Base-by-base conservation (phyloP, 495 filamentous ascomycete genomes). In the Penicillium riverlandense region DNA sequence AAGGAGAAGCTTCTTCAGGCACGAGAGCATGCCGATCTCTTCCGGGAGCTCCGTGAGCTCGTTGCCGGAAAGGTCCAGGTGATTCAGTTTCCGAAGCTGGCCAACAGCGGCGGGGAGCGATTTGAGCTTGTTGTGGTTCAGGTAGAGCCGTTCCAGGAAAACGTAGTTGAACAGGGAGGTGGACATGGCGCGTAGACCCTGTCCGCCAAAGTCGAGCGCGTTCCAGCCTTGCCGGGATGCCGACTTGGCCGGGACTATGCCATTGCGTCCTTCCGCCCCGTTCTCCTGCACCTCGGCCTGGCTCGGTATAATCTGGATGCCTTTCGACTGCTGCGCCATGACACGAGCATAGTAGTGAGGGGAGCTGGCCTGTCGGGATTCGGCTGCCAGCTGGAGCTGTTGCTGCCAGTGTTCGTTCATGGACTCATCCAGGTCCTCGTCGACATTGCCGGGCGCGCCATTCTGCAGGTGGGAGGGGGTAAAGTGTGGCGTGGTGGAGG, bases 21-120 rank as follows among this genome's bases (percentile, higher is more conserved):
- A 88, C 34, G 88, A 87, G 47, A 96, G 84, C 90, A 97, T 97
- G 50, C 92, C 94, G 40, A 97, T 79, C 72, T 99, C 91, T 12
- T 86, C 80, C 6, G 92, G 92, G 7, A 99, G 71, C 55, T 86
- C 83, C 7, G 72, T 78, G 15, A 99, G 70, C 12, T 89, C 76
- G 55, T 99, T 99, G 59, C 84, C 77, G 0, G 94, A 96, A 5
- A 90, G 73, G 63, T 99, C 90, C 22, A 99, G 78, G 49, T 84
- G 76, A 11, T 72, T 83, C 38, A 99, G 67, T 36, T 82, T 78
- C 46, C 89, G 79, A 43, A 99, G 73, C 49, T 80, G 73, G 15
- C 92, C 89, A 60, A 99, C 86, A 7, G 80, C 67, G 16, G 84
- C 60, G 11, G 91, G 88, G 1, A 99, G 67, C 36, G 69, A 70